phyloP scores from a whole-genome alignment of 2,329 filamentous ascomycete genomes.

The Colletotrichum liaoningense region DNA sequence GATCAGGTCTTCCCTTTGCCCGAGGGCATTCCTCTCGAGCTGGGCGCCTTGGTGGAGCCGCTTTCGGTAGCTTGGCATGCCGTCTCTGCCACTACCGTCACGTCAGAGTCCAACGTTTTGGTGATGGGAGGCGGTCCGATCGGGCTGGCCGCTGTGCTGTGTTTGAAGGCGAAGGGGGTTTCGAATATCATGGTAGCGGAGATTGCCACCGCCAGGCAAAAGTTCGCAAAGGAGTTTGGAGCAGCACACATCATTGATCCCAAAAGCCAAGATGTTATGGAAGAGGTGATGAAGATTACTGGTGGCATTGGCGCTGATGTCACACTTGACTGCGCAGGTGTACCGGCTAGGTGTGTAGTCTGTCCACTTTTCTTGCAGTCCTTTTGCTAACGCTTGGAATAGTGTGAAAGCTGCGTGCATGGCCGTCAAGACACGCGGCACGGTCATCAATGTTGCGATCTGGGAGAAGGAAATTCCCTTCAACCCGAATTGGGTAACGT shows the following conservation, averaged over 20 bases:
- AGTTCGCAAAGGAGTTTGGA: slow-evolving; percentile 64
- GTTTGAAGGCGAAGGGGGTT: slow-evolving; percentile 64
- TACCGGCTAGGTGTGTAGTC: slow-evolving; percentile 31
- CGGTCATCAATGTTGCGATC: slow-evolving; percentile 41
- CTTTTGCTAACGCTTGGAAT: neutral
- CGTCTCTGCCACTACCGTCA: slow-evolving; percentile 43
- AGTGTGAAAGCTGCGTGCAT: slow-evolving; percentile 39
- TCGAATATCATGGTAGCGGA: slow-evolving; percentile 69
- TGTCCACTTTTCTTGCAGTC: accelerated
- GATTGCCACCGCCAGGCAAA: slow-evolving; percentile 60
- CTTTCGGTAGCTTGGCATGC: slow-evolving; percentile 75
- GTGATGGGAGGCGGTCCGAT: slow-evolving; percentile 73
- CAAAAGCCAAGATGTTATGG: slow-evolving; percentile 34
- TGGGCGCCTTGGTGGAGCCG: slow-evolving; percentile 71
- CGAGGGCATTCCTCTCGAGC: slow-evolving; percentile 60
- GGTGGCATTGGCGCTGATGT: slow-evolving; percentile 38
- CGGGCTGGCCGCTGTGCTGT: slow-evolving; percentile 69
- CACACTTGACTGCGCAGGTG: slow-evolving; percentile 41
- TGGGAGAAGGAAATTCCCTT: slow-evolving; percentile 40
- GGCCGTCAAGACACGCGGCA: slow-evolving; percentile 39
- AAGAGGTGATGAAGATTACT: slow-evolving; percentile 33
- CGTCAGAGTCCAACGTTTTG: slow-evolving; percentile 58
- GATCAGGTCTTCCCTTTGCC: slow-evolving; percentile 60
- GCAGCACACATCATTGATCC: slow-evolving; percentile 47
- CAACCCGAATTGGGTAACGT: slow-evolving; percentile 38